Percentiles rank a stretch among this genome's conserved stretches.
phyloP scores from a whole-genome alignment of 768 basidiomycete genomes.

The Phlegmacium glaucopus region DNA sequence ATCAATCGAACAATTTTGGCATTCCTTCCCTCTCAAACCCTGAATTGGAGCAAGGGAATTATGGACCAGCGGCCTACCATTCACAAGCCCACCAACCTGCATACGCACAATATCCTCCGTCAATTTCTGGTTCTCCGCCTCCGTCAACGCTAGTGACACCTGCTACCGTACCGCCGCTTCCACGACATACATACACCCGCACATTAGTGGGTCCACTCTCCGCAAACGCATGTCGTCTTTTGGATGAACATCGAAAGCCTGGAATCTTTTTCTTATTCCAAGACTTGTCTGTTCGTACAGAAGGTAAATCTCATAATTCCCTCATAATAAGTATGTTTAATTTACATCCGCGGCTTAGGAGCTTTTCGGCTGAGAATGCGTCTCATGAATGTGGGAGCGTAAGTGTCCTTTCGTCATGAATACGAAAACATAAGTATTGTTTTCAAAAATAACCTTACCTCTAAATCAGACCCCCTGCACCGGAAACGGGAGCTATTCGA shows the following conservation, averaged over 20 bases:
- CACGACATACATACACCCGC: constrained; percentile 75
- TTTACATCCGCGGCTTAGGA: constrained; percentile 41
- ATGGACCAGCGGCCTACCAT: constrained; percentile 7
- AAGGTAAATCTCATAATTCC: constrained; percentile 47
- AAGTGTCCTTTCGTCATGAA: constrained; percentile 36
- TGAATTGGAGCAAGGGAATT: constrained; percentile 10
- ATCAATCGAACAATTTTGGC: constrained; percentile 14
- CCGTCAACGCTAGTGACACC: constrained; percentile 24
- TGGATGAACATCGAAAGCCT: constrained; percentile 79
- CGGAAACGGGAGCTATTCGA: constrained; percentile 59
- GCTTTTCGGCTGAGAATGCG: constrained; percentile 83
- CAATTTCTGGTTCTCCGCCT: constrained; percentile 21
- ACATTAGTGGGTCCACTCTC: constrained; percentile 89
- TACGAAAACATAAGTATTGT: constrained; percentile 8
- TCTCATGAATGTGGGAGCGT: constrained; percentile 90
- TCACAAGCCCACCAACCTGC: constrained; percentile 4
- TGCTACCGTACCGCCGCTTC: constrained; percentile 39
- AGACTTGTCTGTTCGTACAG: constrained; percentile 89
- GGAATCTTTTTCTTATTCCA: constrained; percentile 96
- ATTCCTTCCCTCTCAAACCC: constrained; percentile 6
- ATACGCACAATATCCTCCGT: constrained; percentile 12
- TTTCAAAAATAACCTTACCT: not conserved
- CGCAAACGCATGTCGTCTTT: constrained; percentile 79
- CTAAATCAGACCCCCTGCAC: constrained; percentile 59
- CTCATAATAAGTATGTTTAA: constrained; percentile 1